Evolutionary conservation across 2,329 filamentous ascomycete species (phyloP), one percentile per base, ranked within the genome.

Genomic region (Colletotrichum kahawae): DNA sequence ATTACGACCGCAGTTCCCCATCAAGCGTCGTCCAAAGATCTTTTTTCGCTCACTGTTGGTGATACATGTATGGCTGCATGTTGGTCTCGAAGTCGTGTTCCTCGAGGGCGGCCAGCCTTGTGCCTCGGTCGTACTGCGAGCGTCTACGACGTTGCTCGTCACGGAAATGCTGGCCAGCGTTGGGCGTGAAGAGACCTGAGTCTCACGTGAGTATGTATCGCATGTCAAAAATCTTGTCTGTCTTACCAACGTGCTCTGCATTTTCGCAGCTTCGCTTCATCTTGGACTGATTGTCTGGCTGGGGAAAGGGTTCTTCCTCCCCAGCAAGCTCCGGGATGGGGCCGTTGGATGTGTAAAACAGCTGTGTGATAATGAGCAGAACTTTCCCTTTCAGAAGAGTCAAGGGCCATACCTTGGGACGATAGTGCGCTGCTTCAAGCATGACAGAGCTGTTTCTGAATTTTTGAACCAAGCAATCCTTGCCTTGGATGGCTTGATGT

Each of bases 401-500:
- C 4, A 27, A 18, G 56, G 24, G n/a, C 18, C 67, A 78, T 83
- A 95, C 94, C 89, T 97, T 97, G 1, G 97, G 97, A 1, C 95
- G 93, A 80, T 95, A 98, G 67, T 93, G 92, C 1, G 92, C 88
- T 13, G 92, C 91, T 84, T 98, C 96, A 1, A 96, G 88, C 95
- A 98, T 98, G 34, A 99, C 95, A 0, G 95, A 96, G 51, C 95
- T 98, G 86, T 99, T 99, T 43, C 97, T 93, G 81, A 99, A 99
- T 82, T 98, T 98, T 83, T 97, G 94, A 8, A 98, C 92, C 0
- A 98, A 89, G 77, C 95, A 96, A 81, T 98, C 95, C 77, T 94
- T 93, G 60, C 97, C 97, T 86, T 99, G 97, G 75, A 98, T 96
- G 14, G 96, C 94, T 77, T 95, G 72, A 21, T 14, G 56, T 12